A percentile compares a stretch with the other conserved stretches of the same genome.
Evolutionary conservation across 192 early-diverging fungal genomes (phyloP).

Genomic region (Backusella liffmaniae): DNA sequence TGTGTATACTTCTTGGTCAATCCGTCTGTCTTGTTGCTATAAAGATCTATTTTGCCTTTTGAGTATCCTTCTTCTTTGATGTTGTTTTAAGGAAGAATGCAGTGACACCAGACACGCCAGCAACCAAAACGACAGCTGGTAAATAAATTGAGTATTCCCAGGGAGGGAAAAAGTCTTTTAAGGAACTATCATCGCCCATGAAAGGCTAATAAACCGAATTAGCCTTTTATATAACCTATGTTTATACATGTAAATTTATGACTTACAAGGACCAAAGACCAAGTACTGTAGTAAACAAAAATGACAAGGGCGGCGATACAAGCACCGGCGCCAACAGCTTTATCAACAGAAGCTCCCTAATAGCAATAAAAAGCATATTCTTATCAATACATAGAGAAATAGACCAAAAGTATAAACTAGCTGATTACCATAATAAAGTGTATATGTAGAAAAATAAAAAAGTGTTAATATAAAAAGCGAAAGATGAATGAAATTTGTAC

Average conservation of each 20-base stretch:
- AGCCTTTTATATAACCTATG: background rate
- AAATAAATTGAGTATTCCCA: constrained; percentile 85
- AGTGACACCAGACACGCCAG: constrained; percentile 71
- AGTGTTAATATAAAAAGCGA: background rate
- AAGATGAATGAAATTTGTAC: constrained; percentile 2
- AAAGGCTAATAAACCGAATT: constrained; percentile 61
- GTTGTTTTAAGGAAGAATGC: constrained; percentile 84
- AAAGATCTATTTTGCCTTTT: constrained; percentile 23
- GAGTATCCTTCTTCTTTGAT: constrained; percentile 58
- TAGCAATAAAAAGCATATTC: background rate
- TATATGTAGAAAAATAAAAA: background rate
- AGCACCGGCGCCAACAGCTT: constrained; percentile 74
- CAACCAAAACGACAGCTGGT: constrained; percentile 78
- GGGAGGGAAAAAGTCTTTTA: constrained; percentile 77
- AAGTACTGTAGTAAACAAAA: constrained; percentile 88
- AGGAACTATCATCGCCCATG: constrained; percentile 71
- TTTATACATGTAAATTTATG: no score
- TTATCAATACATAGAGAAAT: background rate
- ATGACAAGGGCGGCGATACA: constrained; percentile 68
- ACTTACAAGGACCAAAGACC: constrained; percentile 84
- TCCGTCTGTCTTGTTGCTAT: background rate
- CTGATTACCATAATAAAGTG: background rate
- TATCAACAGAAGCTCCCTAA: constrained; percentile 63
- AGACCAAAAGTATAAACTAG: background rate
- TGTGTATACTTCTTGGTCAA: background rate